Evolutionary conservation across 2,329 filamentous ascomycete species (phyloP).

Genomic region (Penicillium verrucosum): DNA sequence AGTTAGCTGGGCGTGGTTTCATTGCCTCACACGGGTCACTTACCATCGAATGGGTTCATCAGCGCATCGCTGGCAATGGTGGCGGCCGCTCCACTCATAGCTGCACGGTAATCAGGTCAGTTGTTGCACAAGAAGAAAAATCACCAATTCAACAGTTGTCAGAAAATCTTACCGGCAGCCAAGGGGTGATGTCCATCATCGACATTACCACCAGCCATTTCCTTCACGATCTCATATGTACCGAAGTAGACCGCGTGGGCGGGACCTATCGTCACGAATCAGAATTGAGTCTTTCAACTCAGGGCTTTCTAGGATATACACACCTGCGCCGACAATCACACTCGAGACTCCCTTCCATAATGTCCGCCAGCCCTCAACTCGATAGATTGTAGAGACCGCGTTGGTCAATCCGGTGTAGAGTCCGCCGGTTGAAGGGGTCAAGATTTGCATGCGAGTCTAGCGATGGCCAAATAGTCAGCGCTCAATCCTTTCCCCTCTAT

Average conservation of each 20-base stretch:
- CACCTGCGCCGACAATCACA: constrained; percentile 91
- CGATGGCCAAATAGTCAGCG: constrained; percentile 8
- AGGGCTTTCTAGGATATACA: constrained; percentile 27
- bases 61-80: constrained; percentile 97
- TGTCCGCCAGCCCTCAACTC: constrained; percentile 82
- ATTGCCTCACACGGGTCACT: constrained; percentile 25
- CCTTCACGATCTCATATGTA: constrained; percentile 96
- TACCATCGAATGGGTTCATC: constrained; percentile 99
- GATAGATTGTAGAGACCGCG: constrained; percentile 87
- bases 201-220: constrained; percentile 88
- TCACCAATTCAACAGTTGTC: neutral
- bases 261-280: constrained; percentile 60
- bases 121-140: neutral
- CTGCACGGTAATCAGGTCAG: constrained; percentile 46
- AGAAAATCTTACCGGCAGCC: constrained; percentile 68
- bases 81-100: constrained; percentile 86
- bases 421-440: constrained; percentile 75
- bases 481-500: constrained; percentile 1
- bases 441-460: constrained; percentile 95
- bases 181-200: constrained; percentile 82
- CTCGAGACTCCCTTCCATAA: constrained; percentile 96
- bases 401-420: constrained; percentile 89
- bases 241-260: constrained; percentile 98
- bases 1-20: neutral
- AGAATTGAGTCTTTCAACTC: constrained; percentile 12